Percentiles rank a stretch among this genome's conserved stretches.
Evolutionary conservation across 257 asterid genomes (phyloP).

Genomic region (Capsicum rhomboideum): DNA sequence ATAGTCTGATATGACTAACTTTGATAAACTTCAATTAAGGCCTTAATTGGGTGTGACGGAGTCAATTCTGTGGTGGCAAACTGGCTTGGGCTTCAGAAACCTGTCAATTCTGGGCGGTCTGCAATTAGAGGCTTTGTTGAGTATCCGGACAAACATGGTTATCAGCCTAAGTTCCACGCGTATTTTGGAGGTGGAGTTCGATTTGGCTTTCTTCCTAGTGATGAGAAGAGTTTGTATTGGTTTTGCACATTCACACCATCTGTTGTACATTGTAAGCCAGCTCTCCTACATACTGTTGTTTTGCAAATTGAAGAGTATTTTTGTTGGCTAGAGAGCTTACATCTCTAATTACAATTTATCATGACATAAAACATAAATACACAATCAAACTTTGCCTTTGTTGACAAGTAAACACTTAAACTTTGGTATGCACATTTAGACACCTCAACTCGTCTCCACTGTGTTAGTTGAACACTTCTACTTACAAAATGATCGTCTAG

Average conservation of each 20-base stretch:
- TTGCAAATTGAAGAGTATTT: not conserved
- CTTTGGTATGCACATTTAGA: too few relatives aligned
- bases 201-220: constrained; percentile 50
- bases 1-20: not conserved
- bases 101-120: constrained; percentile 42
- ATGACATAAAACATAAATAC: too few relatives aligned
- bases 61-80: constrained; percentile 65
- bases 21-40: constrained; percentile 23
- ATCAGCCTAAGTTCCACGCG: constrained; percentile 34
- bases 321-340: not conserved
- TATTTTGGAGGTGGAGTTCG: constrained; percentile 66
- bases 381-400: too few relatives aligned
- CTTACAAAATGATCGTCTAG: too few relatives aligned
- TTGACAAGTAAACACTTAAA: too few relatives aligned
- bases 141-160: constrained; percentile 52
- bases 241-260: constrained; percentile 53
- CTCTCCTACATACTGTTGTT: not conserved
- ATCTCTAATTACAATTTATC: not conserved
- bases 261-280: constrained; percentile 37
- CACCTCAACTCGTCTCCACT: too few relatives aligned
- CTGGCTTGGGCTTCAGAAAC: constrained; percentile 57
- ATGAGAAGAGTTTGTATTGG: constrained; percentile 60
- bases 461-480: too few relatives aligned
- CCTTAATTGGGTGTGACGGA: constrained; percentile 82
- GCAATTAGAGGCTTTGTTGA: constrained; percentile 65